A percentile compares a stretch with the other conserved stretches of the same genome.
These are phyloP conservation scores for Pecoramyces ruminantium DNA, from an alignment of 192 early-diverging fungal genomes.

Conservation along the genomic window DNA sequence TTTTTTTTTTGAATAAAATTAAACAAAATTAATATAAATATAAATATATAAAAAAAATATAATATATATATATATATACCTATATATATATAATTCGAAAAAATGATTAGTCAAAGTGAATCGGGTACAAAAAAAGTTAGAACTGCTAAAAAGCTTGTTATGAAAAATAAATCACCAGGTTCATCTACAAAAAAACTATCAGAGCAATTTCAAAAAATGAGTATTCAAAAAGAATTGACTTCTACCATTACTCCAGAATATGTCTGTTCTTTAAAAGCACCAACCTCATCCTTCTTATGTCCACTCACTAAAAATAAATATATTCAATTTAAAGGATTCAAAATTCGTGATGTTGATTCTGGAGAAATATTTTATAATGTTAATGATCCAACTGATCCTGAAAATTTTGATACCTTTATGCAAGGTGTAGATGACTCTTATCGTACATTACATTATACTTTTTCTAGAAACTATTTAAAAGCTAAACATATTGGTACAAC, in stretches of 20 bases:
- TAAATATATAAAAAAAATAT: too few species aligned
- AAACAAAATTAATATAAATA: too few species aligned
- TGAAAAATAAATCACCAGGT: not conserved
- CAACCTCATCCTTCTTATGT: not conserved
- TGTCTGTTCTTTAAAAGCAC: not conserved
- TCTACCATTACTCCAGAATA: not conserved
- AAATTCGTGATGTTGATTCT: not conserved
- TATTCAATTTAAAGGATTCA: not conserved
- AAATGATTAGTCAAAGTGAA: not conserved
- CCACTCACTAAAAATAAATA: not conserved
- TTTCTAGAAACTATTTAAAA: not conserved
- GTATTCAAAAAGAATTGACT: not conserved
- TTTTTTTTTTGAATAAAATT: too few species aligned
- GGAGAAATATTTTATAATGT: not conserved
- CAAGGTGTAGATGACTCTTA: not conserved
- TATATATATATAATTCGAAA: not conserved
- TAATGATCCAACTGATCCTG: not conserved
- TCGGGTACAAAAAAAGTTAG: not conserved
- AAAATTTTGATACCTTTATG: not conserved
- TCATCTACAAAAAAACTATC: not conserved
- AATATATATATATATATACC: too few species aligned
- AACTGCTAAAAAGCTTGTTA: not conserved
- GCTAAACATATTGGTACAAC: not conserved
- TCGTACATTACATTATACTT: not conserved
- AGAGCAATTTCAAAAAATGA: not conserved